Evolutionary conservation across 2,329 filamentous ascomycete species (phyloP).

Genomic region (Arachnopeziza araneosa): DNA sequence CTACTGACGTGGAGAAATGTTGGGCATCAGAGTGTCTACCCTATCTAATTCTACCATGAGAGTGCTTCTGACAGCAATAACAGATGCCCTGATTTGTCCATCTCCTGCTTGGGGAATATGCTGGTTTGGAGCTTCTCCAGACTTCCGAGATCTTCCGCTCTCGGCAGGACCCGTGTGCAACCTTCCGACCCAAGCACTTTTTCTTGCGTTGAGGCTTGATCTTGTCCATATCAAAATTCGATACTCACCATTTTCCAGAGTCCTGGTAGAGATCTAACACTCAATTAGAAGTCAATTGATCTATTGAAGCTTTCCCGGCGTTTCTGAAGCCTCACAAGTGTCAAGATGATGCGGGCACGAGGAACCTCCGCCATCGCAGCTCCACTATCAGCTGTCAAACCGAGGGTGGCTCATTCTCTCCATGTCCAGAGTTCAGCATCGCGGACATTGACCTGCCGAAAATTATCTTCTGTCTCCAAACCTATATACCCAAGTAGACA

Average conservation of each 20-base stretch:
- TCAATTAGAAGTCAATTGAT: not conserved
- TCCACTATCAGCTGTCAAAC: constrained; percentile 20
- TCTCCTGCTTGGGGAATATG: too few relatives aligned
- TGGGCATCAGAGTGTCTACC: too few relatives aligned
- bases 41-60: too few relatives aligned
- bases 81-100: too few relatives aligned
- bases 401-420: constrained; percentile 18
- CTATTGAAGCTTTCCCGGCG: not conserved
- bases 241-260: not conserved
- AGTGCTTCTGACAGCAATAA: too few relatives aligned
- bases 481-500: constrained; percentile 8
- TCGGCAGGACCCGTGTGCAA: not conserved
- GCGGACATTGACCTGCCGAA: constrained; percentile 5
- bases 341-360: constrained; percentile 22
- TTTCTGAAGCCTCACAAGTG: not conserved
- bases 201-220: not conserved
- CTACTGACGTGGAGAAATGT: too few relatives aligned
- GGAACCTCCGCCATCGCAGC: constrained; percentile 13
- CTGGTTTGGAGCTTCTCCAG: too few relatives aligned
- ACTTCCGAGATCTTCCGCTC: not conserved
- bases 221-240: not conserved
- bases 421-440: constrained; percentile 7
- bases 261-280: not conserved
- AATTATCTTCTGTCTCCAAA: constrained; percentile 7
- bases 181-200: not conserved